Conservation (phyloP, 768 basidiomycete genomes). For the Tephrocybe sp. region DNA sequence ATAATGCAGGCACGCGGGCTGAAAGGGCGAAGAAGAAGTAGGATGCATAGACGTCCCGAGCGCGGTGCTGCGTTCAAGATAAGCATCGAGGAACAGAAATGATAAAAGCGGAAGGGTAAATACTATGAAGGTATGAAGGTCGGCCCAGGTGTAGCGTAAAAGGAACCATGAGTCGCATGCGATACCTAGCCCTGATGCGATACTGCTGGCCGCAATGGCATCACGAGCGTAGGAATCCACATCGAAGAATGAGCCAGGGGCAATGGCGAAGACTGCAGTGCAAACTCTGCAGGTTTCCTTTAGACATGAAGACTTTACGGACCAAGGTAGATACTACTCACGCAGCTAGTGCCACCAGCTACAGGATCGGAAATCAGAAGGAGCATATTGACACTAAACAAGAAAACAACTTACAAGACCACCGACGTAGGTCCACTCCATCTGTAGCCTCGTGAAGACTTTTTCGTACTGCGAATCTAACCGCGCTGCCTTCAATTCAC, state of each 20-base stretch:
- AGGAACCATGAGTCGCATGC: constrained; percentile 65
- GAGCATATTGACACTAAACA: neutral
- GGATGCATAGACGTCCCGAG: constrained; percentile 54
- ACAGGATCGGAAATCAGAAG: neutral
- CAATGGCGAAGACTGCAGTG: constrained; percentile 65
- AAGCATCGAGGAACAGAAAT: neutral
- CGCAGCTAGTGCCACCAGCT: constrained; percentile 64
- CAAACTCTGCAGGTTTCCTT: constrained; percentile 29
- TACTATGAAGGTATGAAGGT: constrained; percentile 52
- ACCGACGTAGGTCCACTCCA: constrained; percentile 68
- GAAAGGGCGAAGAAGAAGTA: constrained; percentile 72
- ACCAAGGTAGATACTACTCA: constrained; percentile 22
- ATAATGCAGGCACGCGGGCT: constrained; percentile 59
- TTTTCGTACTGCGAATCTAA: constrained; percentile 49
- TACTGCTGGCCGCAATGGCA: constrained; percentile 55
- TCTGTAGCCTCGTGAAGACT: constrained; percentile 43
- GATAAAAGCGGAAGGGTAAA: constrained; percentile 15
- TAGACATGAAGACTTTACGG: neutral
- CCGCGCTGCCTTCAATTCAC: constrained; percentile 46
- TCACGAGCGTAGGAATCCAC: constrained; percentile 44
- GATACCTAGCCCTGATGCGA: constrained; percentile 65
- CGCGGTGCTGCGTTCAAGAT: constrained; percentile 33
- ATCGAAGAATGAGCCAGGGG: constrained; percentile 46
- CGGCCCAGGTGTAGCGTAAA: constrained; percentile 55
- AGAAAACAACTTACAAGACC: constrained; percentile 43